Conservation (phyloP, 768 basidiomycete species). For the Phanerodontia chrysosporium region DNA sequence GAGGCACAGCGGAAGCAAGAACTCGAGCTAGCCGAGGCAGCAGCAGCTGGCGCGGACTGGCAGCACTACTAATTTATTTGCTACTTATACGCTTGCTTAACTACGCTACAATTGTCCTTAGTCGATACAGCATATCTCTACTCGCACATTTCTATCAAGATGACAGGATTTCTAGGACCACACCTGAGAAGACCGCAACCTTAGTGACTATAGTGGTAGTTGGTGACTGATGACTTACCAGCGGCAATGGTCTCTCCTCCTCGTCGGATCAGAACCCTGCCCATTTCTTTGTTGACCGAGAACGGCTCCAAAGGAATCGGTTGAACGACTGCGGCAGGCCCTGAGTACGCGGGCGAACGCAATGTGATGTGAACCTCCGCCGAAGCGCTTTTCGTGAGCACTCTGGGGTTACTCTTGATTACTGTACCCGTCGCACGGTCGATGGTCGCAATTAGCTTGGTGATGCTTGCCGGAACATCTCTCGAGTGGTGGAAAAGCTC, state of each 20-base stretch:
- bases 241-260: slow-evolving; percentile 94
- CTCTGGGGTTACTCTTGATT: slow-evolving; percentile 76
- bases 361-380: slow-evolving; percentile 85
- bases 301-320: slow-evolving; percentile 88
- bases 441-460: slow-evolving; percentile 71
- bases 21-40: slow-evolving; percentile 14
- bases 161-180: slow-evolving; percentile 7
- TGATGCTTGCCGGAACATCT: slow-evolving; percentile 86
- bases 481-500: slow-evolving; percentile 94
- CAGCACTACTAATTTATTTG: slow-evolving; percentile 12
- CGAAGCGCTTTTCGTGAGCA: slow-evolving; percentile 78
- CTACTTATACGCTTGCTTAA: slow-evolving; percentile 2
- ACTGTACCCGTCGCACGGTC: slow-evolving; percentile 76
- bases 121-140: neutral
- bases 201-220: neutral
- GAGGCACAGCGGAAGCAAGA: neutral
- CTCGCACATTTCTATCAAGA: neutral
- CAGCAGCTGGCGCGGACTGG: slow-evolving; percentile 10
- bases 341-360: slow-evolving; percentile 50
- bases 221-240: slow-evolving; percentile 34
- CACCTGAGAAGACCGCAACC: slow-evolving; percentile 1
- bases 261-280: slow-evolving; percentile 79
- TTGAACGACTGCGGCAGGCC: slow-evolving; percentile 39
- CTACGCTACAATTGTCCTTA: neutral
- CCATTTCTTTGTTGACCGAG: slow-evolving; percentile 91